Conservation (phyloP, 371 early-diverging fungal species). For the Smittium mucronatum region DNA sequence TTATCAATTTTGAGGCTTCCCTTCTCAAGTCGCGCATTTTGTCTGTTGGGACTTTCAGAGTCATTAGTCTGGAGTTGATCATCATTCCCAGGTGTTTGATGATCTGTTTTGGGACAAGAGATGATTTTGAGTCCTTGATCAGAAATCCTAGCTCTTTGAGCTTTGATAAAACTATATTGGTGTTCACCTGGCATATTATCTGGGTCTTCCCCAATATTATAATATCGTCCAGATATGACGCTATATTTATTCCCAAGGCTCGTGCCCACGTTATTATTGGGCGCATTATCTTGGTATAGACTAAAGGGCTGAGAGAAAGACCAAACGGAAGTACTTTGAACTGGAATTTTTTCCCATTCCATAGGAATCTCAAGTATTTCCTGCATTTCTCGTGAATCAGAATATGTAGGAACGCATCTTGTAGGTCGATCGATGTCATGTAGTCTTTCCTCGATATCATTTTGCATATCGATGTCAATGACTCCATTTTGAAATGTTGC, state of each 20-base stretch:
- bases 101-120: constrained; percentile 28
- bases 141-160: constrained; percentile 24
- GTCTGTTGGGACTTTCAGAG: neutral
- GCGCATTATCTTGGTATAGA: constrained; percentile 33
- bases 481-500: constrained; percentile 20
- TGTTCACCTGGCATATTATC: constrained; percentile 13
- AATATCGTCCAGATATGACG: constrained; percentile 33
- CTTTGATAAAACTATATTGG: constrained; percentile 19
- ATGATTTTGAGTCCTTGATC: constrained; percentile 23
- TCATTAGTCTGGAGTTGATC: constrained; percentile 21
- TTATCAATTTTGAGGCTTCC: neutral
- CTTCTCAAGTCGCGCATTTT: neutral
- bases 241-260: constrained; percentile 23
- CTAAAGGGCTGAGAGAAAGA: constrained; percentile 32
- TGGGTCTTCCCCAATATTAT: constrained; percentile 16
- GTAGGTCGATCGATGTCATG: constrained; percentile 27
- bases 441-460: constrained; percentile 23
- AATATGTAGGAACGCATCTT: constrained; percentile 32
- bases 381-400: constrained; percentile 24
- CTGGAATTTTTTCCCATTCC: constrained; percentile 34
- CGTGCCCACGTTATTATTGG: constrained; percentile 26
- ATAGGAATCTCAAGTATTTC: constrained; percentile 33
- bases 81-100: constrained; percentile 30
- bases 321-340: constrained; percentile 36
- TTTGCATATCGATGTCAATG: constrained; percentile 26